A percentile compares a stretch with the other conserved stretches of the same genome.
These are phyloP conservation scores for Aspergillus ibericus DNA, from an alignment of 2,329 filamentous ascomycete genomes.

Conservation along the genomic window DNA sequence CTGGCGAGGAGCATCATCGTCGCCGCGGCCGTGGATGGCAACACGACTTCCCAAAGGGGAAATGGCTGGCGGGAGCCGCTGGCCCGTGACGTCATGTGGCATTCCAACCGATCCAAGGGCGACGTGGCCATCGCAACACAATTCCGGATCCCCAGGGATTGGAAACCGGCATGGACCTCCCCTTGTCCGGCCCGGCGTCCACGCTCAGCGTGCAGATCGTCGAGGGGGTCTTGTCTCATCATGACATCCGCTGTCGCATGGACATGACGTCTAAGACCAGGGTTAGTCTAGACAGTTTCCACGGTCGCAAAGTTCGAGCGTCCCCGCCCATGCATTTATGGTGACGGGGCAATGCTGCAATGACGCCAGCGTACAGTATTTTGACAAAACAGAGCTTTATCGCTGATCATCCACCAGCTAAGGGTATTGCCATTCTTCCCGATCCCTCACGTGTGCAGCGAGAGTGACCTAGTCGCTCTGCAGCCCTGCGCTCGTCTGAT, in stretches of 20 bases:
- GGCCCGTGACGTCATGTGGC: background rate
- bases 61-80: background rate
- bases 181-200: background rate
- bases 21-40: background rate
- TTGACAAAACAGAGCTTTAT: background rate
- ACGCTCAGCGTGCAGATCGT: background rate
- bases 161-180: background rate
- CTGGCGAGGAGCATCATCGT: too few species aligned
- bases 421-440: background rate
- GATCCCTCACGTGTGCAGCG: background rate
- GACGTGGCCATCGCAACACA: background rate
- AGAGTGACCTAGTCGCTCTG: background rate
- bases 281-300: background rate
- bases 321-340: background rate
- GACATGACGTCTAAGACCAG: background rate
- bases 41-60: background rate
- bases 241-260: background rate
- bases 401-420: background rate
- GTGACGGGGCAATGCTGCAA: background rate
- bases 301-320: background rate
- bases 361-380: background rate
- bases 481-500: background rate
- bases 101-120: background rate
- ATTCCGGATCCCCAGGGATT: background rate
- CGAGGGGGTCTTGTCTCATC: background rate